Base-by-base conservation (phyloP, 108 stramenopile genomes). In the Skeletonema menzelii region DNA sequence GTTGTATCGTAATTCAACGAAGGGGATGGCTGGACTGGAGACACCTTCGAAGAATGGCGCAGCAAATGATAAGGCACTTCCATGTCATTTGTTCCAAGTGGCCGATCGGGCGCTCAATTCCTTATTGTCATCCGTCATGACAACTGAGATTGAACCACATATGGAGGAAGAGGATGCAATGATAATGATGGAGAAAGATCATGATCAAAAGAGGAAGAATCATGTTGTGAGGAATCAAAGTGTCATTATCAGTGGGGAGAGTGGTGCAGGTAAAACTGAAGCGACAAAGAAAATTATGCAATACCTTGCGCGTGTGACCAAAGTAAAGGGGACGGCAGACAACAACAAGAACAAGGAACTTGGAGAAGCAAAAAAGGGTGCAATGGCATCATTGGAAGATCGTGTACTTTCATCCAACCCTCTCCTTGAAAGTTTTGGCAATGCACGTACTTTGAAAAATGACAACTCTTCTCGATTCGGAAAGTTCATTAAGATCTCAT, bases 271-370 rank as follows among this genome's bases (percentile, higher is more conserved):
- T 24, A 97, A 97, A 69, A 97, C 97, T 28, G 97, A 96, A 78
- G 91, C 95, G 4, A 97, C 97, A 14, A 99, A 99, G 76, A 87
- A 87, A 49, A 95, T 99, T 58, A 94, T 99, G 94, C 86, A 94
- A 77, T 98, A 91, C 86, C 77, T 99, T 30, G 97, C 97, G 10
- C 77, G 88, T 27, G 91, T 94, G 53, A 90, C 88, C 27, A 82
- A 84, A 60, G 78, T 76, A 15, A 67, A 61, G 37, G 56, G 47
- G 13, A n/a, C 15, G 8, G 46, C 34, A 8, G 26, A 17, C 34
- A 59, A 15, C 11, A 49, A 26, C 27, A 64, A 14, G 34, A 27
- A 49, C 10, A 30, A 17, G 11, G 30, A 59, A 44, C 10, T 60
- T 8, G 17, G 46, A 27, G 42, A 47, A 65, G 32, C 37, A 44